These are phyloP conservation scores for Sphaerosporella brunnea DNA, from an alignment of 495 filamentous ascomycete species.

Conservation along the genomic window DNA sequence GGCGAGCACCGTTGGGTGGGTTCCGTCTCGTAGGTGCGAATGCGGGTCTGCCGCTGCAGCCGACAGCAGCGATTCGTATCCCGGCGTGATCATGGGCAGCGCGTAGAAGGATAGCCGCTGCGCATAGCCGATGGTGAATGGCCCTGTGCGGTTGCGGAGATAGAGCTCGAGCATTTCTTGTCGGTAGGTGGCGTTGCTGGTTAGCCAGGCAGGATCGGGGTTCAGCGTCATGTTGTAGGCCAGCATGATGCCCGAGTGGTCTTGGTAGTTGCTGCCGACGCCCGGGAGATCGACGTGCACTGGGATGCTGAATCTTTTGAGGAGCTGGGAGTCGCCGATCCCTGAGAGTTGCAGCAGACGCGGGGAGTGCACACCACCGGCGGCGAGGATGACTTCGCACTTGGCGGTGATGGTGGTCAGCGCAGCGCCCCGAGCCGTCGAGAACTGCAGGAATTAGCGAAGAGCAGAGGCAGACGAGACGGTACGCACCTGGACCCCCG, in stretches of 20 bases:
- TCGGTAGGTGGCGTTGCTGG: slow-evolving; percentile 27
- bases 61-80: not conserved
- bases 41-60: not conserved
- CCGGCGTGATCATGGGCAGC: slow-evolving; percentile 1
- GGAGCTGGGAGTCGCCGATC: slow-evolving; percentile 29
- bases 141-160: slow-evolving; percentile 21
- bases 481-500: slow-evolving; percentile 5
- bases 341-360: slow-evolving; percentile 38
- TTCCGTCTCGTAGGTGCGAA: slow-evolving; percentile 24
- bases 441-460: not conserved
- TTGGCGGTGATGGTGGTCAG: slow-evolving; percentile 23
- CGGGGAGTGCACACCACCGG: slow-evolving; percentile 33
- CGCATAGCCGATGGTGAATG: slow-evolving; percentile 25
- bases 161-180: slow-evolving; percentile 29
- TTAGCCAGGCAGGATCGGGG: slow-evolving; percentile 15
- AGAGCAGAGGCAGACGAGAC: not conserved
- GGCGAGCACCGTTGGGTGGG: slow-evolving; percentile 26
- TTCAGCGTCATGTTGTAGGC: not conserved
- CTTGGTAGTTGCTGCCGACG: slow-evolving; percentile 34
- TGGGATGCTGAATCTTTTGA: slow-evolving; percentile 29
- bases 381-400: slow-evolving; percentile 33
- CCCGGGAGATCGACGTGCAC: slow-evolving; percentile 31
- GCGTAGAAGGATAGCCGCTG: not conserved
- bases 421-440: not conserved
- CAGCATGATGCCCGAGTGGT: slow-evolving; percentile 25